Base-by-base conservation (phyloP, 2,329 filamentous ascomycete genomes). In the Fusarium stilboides region DNA sequence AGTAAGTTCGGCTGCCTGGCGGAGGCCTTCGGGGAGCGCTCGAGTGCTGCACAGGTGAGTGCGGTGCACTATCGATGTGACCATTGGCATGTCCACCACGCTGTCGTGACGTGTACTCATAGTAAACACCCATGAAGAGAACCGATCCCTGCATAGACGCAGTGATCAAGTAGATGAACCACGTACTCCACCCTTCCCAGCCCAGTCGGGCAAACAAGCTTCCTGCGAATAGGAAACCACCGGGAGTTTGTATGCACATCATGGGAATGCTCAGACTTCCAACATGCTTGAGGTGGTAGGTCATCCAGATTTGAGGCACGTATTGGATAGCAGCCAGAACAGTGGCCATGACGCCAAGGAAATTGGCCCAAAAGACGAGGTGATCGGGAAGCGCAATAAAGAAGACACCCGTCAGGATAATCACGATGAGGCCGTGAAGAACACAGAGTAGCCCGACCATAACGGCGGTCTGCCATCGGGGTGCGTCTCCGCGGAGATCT, bases 231-330 rank as follows among this genome's bases (percentile, higher is more conserved):
- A 99, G 82, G 72, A 97, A 91, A 62, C 94, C 94, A 1, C 96
- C 96, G 0, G 96, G 96, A 0, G 95, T 98, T 79, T 99, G 96
- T 34, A 99, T 97, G 77, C 92, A 92, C 94, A 99, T 98, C 92
- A 98, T 98, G 6, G 94, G 91, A 58, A 99, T 96, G 75, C 94
- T 97, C 73, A 99, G 82, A 78, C 94, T 97, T 56, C 94, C 94
- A 3, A 97, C 92, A 74, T 94, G 91, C 77, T 95, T 92, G 60
- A 98, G 84, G 53, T 85, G 87, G 81, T 93, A 97, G 0, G 96
- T 99, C 53, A 92, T 98, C 82, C 90, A 94, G 69, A 99, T 97
- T 81, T 99, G 96, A 0, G 96, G 96, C 17, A 99, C 84, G 80
- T 98, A 99, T 81, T 99, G 96, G 22, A 98, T 87, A 0, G 89